Base-by-base conservation (phyloP, 2,329 filamentous ascomycete species). In the Ceratocystiopsis sp. region DNA sequence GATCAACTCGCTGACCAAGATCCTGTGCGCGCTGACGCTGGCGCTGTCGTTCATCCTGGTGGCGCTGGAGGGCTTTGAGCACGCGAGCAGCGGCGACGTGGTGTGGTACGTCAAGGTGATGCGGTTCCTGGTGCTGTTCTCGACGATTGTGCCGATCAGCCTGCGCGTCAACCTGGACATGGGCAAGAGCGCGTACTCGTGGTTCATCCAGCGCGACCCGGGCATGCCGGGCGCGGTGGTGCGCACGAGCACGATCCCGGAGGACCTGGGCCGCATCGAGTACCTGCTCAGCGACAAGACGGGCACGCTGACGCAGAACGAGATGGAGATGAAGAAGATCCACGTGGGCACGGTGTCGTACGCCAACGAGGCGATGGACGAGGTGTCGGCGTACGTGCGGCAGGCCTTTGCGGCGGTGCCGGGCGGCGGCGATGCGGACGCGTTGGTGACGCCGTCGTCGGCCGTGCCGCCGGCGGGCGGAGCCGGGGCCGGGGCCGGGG, bases 251-350 rank as follows among this genome's bases (percentile, higher is more conserved):
- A 98, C 91, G 0, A 98, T 98, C 38, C 93, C 91, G 0, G 91
- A 98, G 59, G 91, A 98, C 54, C 66, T 98, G 3, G 91, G 91
- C 9, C 75, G 93, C 19, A 93, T 98, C 38, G 91, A 98, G 59
- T 98, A 98, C 58, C 68, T 98, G 3, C 69, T 98, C 29, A 95
- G 85, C 49, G 91, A 98, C 60, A 98, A 98, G 61, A 98, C 91
- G 1, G 91, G 91, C n/a, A 98, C 91, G 2, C 61, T 98, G 46
- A 98, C 91, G 0, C 86, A 96, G 53, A 98, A 98, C 55, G 85
- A 94, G 55, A 95, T 95, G 87, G 89, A 95, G 56, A 80, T 98
- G 71, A 94, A 93, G 58, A 98, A 98, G 62, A 89, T 98, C 7
- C 93, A 98, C 55, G 84, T 98, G 42, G 91, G 93, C 11, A 98